Conservation (phyloP, 345 rosid species). For the Kernera saxatilis region DNA sequence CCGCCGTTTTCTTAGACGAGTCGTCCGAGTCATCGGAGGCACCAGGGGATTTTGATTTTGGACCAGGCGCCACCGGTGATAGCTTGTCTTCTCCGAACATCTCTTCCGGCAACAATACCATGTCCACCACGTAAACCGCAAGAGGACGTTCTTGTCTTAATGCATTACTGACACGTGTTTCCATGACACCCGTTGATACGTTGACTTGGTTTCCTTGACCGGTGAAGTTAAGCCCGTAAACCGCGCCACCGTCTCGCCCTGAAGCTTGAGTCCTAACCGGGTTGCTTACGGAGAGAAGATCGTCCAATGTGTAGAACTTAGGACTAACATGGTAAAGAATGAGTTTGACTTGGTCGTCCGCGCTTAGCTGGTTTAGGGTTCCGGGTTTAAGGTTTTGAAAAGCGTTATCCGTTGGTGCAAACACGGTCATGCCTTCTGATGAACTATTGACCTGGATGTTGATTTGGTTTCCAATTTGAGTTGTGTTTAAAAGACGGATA, state of each 20-base stretch:
- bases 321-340: constrained; percentile 57
- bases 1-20: constrained; percentile 30
- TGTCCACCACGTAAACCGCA: constrained; percentile 74
- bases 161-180: constrained; percentile 60
- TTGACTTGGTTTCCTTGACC: constrained; percentile 71
- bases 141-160: constrained; percentile 47
- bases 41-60: constrained; percentile 15
- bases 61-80: constrained; percentile 38
- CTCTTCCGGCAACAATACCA: constrained; percentile 65
- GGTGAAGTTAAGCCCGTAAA: constrained; percentile 60
- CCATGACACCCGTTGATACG: constrained; percentile 58
- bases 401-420: constrained; percentile 88
- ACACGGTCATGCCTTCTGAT: constrained; percentile 65
- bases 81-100: constrained; percentile 42
- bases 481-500: constrained; percentile 48
- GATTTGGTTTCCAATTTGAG: constrained; percentile 54
- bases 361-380: constrained; percentile 39
- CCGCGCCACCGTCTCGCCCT: constrained; percentile 34
- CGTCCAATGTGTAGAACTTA: constrained; percentile 44
- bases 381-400: constrained; percentile 62
- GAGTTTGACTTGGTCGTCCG: constrained; percentile 54
- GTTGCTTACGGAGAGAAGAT: constrained; percentile 62
- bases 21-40: background rate
- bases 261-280: constrained; percentile 68
- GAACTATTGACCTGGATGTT: constrained; percentile 66